Conservation (phyloP, 768 basidiomycete species). For the Termitomyces sp. region DNA sequence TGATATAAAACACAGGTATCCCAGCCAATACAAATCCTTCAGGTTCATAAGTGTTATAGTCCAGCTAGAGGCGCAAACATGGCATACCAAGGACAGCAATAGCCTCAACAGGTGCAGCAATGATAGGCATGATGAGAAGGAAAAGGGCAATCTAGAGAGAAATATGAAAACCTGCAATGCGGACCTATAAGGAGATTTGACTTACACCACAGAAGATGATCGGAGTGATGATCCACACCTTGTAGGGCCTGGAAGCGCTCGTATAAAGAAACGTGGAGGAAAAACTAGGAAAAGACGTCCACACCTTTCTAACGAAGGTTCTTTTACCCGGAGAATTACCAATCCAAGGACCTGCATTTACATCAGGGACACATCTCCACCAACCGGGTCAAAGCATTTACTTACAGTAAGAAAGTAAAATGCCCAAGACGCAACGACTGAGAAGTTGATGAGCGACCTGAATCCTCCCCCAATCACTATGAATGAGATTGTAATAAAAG, state of each 20-base stretch:
- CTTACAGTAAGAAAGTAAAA: conserved; percentile 83
- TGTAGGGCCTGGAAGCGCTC: conserved; percentile 69
- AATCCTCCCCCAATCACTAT: conserved; percentile 88
- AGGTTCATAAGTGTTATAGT: not conserved
- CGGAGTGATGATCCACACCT: conserved; percentile 87
- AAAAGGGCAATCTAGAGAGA: conserved; percentile 71
- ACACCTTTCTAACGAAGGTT: conserved; percentile 78
- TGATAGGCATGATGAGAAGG: conserved; percentile 88
- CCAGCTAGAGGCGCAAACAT: not conserved
- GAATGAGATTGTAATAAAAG: conserved; percentile 67
- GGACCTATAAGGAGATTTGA: conserved; percentile 10
- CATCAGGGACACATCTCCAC: not conserved
- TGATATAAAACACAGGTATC: conserved; percentile 79
- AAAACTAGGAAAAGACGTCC: not conserved
- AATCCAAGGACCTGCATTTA: conserved; percentile 70
- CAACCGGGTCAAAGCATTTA: conserved; percentile 6
- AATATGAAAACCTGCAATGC: conserved; percentile 1
- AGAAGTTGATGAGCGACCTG: conserved; percentile 82
- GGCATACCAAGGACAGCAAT: conserved; percentile 76
- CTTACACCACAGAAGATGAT: conserved; percentile 82
- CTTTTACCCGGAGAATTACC: conserved; percentile 82
- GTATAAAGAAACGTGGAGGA: not conserved
- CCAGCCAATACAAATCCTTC: conserved; percentile 77
- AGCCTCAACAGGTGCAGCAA: conserved; percentile 88
- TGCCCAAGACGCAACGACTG: conserved; percentile 81